Evolutionary conservation across 169 alveolate genomes (phyloP), one percentile per base, ranked within the genome.

Genomic region (Cryptosporidium tyzzeri): DNA sequence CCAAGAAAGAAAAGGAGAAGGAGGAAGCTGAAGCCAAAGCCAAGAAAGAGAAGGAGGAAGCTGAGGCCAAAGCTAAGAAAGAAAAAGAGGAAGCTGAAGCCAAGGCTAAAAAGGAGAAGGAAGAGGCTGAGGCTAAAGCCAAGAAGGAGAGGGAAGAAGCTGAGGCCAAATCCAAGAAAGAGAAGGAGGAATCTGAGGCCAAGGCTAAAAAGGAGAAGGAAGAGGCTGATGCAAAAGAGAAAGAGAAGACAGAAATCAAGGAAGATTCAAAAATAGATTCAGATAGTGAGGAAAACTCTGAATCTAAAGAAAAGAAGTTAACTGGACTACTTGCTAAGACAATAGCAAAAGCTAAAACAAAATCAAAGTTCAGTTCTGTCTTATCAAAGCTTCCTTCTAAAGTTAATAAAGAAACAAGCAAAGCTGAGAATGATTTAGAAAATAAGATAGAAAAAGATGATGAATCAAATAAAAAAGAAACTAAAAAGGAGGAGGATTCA

Each of bases 151-250:
- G 51, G 53, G 85, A 45, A 0, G 55, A 73, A 9, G 58, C 58
- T 0, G 71, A 73, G 29, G 68, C 33, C 0, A 33, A 45, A 6
- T 58, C 86, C 8, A 50, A 73, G 35, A 35, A 4, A 0, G 14
- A 41, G 0, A 41, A 41, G 0, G 48, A 41, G 48, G 48, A 41
- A 12, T 18, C 48, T 1, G 48, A 41, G 16, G 48, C 48, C 0
- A 41, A 41, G 2, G 48, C 48, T 9, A 41, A 41, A 1, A 41
- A 41, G 2, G 48, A 41, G 2, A 41, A 41, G 48, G 48, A 71
- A 45, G 85, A 71, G 39, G 69, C 85, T 7, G 85, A 71, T 7
- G 69, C 6, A 3, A 71, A 71, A 14, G 68, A 71, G 45, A 48
- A 45, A 21, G 85, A 71, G 21, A 51, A 71, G 26, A 53, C 18